phyloP scores from a whole-genome alignment of 2,329 filamentous ascomycete species.

The Leptographium radiaticola region DNA sequence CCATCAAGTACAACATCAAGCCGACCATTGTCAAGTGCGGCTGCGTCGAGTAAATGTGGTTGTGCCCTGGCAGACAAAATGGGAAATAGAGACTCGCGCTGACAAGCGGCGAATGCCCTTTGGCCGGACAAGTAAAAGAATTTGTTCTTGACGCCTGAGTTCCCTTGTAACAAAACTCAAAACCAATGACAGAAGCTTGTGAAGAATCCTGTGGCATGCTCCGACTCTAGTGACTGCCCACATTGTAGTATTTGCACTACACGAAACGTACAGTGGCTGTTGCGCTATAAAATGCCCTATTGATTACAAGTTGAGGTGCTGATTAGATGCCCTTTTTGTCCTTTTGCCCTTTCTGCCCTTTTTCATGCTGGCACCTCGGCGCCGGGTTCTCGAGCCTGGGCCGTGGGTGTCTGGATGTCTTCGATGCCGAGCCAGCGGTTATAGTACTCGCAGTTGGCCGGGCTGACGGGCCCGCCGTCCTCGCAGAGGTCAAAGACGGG shows the following conservation, averaged over 20 bases:
- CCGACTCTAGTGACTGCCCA: background rate
- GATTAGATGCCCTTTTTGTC: too few relatives aligned
- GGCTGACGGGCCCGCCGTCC: slow-evolving; percentile 80
- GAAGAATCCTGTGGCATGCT: background rate
- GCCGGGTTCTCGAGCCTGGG: background rate
- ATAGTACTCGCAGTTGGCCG: slow-evolving; percentile 85
- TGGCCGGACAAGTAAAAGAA: background rate
- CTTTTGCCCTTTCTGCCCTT: background rate
- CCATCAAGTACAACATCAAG: slow-evolving; percentile 40
- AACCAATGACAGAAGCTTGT: background rate
- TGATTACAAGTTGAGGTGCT: too few relatives aligned
- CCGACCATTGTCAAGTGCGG: slow-evolving; percentile 11
- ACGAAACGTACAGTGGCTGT: background rate
- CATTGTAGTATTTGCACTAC: too few relatives aligned
- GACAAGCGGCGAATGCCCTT: background rate
- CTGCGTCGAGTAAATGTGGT: slow-evolving; percentile 2
- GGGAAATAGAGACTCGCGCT: background rate
- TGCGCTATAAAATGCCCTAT: background rate
- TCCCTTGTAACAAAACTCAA: background rate
- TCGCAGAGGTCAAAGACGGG: slow-evolving; percentile 89
- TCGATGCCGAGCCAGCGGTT: slow-evolving; percentile 60
- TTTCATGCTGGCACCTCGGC: background rate
- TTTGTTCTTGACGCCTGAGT: background rate
- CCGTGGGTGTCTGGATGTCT: slow-evolving; percentile 10
- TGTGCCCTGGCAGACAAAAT: background rate